Base-by-base conservation (phyloP, 768 basidiomycete species). In the Suillus hirtellus region DNA sequence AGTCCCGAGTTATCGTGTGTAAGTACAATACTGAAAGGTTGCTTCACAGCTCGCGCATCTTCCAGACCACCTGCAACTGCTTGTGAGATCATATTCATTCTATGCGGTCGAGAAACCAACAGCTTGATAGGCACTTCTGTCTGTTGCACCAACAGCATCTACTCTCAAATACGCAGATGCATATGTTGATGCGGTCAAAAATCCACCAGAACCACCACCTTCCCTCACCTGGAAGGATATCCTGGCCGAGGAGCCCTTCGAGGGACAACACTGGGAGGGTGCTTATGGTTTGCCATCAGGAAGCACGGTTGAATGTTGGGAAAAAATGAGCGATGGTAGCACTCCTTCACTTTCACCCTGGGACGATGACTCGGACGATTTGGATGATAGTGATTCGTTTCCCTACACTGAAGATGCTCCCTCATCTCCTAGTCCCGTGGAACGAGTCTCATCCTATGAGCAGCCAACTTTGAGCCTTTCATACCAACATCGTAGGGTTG, bases 221-320 rank as follows among this genome's bases (percentile, higher is more conserved):
- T 68, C 78, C 1, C 74, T 92, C 8, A 91, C 89, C 3, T 95
- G 93, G 93, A 79, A 81, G 64, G 82, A 86, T n/a, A 93, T 95
- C 59, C 81, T 94, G 17, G 83, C 83, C 1, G 92, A 92, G 68
- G 92, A 93, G 62, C 90, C 92, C 4, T 90, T 92, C 65, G 89
- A 93, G 73, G 93, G 90, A 17, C 86, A 93, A 65, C 92, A 93
- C 69, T 93, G 92, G 92, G 84, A 90, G 69, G 89, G 89, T 1
- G 84, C 84, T n/a, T 85, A 84, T 65, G 87, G 81, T 9, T 72
- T 81, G 31, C 82, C 83, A 34, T 72, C 79, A n/a, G 83, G 86
- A 35, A 78, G 75, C 62, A 80, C 79, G 1, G 71, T 79, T 8
- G 77, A 80, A 55, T 75, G 79, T 40, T 79, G 80, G 71, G 80